Base-by-base conservation (phyloP, 2,329 filamentous ascomycete species). In the Epichloe sylvatica region DNA sequence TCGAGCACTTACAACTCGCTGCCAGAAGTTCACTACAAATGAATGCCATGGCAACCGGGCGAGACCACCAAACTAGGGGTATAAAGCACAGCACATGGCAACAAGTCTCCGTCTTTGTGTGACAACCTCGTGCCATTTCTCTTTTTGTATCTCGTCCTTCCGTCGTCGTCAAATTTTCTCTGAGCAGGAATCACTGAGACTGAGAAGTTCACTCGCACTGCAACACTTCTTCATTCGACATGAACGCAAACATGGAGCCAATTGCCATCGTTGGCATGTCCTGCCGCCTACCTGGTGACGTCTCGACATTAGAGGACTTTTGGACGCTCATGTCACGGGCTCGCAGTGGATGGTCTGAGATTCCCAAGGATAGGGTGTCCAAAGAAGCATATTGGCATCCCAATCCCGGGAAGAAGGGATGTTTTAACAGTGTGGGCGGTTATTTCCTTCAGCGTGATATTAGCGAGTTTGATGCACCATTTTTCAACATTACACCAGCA, bases 391-490 rank as follows among this genome's bases (percentile, higher is more conserved):
- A 66, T 52, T 65, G 70, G 44, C 70, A 73, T 46, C 67, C 70
- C 0, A 70, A 71, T 50, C 64, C 67, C 0, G 67, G 65, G 38
- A 70, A 69, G 53, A 67, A 62, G 23, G 70, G 70, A 5, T 60
- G 62, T 45, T 62, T 65, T 52, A 71, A 69, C 46, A 57, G 63
- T 1, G 56, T 54, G 21, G 61, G 63, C 4, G 64, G 63, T 2
- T 68, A 69, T 55, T 74, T 73, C 46, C 60, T 77, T 52, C 66
- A 70, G 43, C 64, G 66, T 19, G 72, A 76, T 50, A 33, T 61
- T 72, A 25, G 62, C 65, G 7, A 64, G 3, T 76, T 77, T 50
- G 74, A 77, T 46, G 73, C 73, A 0, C 69, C 71, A 0, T 77
- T 77, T 56, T 77, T 77, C 57, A 68, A 69, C 42, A 61, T 76